phyloP scores from a whole-genome alignment of 805 yeast species.

The Schwanniomyces sp. region DNA sequence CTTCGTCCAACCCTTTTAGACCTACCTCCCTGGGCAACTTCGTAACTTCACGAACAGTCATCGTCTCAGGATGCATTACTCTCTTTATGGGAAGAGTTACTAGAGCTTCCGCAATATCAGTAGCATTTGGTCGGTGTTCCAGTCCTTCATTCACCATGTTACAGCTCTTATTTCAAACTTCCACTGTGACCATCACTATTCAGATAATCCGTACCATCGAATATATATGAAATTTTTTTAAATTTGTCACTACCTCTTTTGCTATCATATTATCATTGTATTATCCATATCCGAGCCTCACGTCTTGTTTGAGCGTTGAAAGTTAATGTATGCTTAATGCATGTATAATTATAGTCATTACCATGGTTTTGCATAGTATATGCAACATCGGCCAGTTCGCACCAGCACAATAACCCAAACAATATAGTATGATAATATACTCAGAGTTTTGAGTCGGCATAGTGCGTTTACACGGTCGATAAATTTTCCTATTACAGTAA shows the following conservation, averaged over 20 bases:
- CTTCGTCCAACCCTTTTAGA: conserved; percentile 3
- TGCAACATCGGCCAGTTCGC: not conserved
- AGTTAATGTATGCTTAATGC: not conserved
- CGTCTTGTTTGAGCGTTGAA: not conserved
- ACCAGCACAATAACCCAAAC: not conserved
- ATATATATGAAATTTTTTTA: not conserved
- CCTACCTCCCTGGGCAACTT: conserved; percentile 25
- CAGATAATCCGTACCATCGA: not conserved
- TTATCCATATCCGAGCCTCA: not conserved
- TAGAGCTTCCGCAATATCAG: not conserved
- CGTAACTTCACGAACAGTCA: conserved; percentile 20
- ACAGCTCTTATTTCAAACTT: not conserved
- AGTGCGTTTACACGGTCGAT: not conserved
- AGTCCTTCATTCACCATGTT: not conserved
- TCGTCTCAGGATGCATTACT: conserved; percentile 18
- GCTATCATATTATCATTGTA: not conserved
- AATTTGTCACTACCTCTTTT: not conserved
- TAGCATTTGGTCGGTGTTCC: not conserved
- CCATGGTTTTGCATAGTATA: not conserved
- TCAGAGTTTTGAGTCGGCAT: not conserved
- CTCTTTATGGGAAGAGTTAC: conserved; percentile 23
- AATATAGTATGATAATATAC: not conserved
- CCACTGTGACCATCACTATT: not conserved
- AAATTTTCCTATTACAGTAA: not conserved
- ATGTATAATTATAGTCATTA: not conserved